phyloP scores from a whole-genome alignment of 805 yeast species.

The Spathaspora passalidarum region DNA sequence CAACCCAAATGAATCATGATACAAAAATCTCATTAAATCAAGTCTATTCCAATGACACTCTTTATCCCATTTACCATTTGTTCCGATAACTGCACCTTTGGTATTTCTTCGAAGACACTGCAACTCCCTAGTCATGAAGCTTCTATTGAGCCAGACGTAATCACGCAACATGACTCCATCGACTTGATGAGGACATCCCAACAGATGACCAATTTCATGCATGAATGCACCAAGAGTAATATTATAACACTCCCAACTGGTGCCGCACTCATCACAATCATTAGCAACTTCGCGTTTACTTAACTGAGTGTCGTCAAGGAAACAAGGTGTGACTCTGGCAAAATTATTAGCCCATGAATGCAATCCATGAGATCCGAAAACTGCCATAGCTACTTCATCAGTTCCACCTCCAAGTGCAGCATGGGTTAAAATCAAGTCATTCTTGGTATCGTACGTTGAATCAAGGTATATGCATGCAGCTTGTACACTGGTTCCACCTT shows the following conservation, averaged over 20 bases:
- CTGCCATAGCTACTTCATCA: conserved; percentile 69
- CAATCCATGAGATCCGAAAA: conserved; percentile 90
- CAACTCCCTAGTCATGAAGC: conserved; percentile 72
- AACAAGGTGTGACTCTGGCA: conserved; percentile 65
- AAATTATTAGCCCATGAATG: conserved; percentile 90
- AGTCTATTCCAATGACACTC: conserved; percentile 87
- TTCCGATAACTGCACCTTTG: conserved; percentile 40
- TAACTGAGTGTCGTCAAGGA: conserved; percentile 68
- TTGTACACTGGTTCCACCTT: conserved; percentile 56
- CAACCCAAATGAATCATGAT: conserved; percentile 75
- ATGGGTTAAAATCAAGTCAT: conserved; percentile 68
- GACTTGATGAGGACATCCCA: conserved; percentile 92
- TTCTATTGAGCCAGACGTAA: conserved; percentile 75
- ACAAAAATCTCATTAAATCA: conserved; percentile 72
- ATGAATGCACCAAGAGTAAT: conserved; percentile 89
- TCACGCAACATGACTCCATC: conserved; percentile 89
- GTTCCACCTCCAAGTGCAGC: conserved; percentile 94
- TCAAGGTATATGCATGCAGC: conserved; percentile 87
- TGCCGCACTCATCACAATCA: conserved; percentile 79
- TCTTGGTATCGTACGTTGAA: conserved; percentile 70
- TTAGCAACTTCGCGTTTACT: conserved; percentile 78
- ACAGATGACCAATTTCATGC: conserved; percentile 91
- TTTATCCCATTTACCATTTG: conserved; percentile 42
- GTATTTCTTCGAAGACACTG: conserved; percentile 51
- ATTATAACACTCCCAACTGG: conserved; percentile 86